Conservation (phyloP, 495 filamentous ascomycete genomes). For the Penicillium psychrofluorescens region DNA sequence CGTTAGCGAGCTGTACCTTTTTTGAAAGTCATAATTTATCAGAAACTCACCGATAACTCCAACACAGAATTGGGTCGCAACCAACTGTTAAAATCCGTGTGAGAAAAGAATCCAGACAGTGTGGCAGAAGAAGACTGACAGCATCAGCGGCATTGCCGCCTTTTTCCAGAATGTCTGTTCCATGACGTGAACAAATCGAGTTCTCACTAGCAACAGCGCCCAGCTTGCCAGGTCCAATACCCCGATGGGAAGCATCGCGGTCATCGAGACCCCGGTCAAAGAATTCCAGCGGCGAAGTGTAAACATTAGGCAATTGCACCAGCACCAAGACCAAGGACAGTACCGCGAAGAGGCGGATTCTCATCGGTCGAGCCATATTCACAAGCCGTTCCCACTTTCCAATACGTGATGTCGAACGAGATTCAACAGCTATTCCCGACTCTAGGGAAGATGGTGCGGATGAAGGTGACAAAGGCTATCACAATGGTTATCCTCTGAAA, state of each 20-base stretch:
- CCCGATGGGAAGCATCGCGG: not conserved
- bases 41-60: slow-evolving; percentile 55
- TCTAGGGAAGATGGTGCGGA: too few species aligned
- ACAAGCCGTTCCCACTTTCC: too few species aligned
- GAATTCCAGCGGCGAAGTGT: slow-evolving; percentile 16
- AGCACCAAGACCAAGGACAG: slow-evolving; percentile 16
- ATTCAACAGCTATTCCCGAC: too few species aligned
- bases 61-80: slow-evolving; percentile 67
- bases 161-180: slow-evolving; percentile 58
- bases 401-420: too few species aligned
- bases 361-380: not conserved
- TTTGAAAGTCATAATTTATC: not conserved
- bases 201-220: slow-evolving; percentile 82
- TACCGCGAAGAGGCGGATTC: slow-evolving; percentile 4
- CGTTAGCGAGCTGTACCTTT: not conserved
- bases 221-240: slow-evolving; percentile 29
- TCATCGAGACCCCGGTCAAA: not conserved
- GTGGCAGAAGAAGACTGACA: slow-evolving; percentile 19
- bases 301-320: slow-evolving; percentile 13
- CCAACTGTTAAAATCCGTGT: slow-evolving; percentile 31
- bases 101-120: not conserved
- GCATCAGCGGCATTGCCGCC: slow-evolving; percentile 76
- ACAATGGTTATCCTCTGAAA: not conserved
- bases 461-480: too few species aligned
- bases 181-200: slow-evolving; percentile 66